A percentile compares a stretch with the other conserved stretches of the same genome.
phyloP scores from a whole-genome alignment of 768 basidiomycete species.

The Pleurotus tuoliensis region DNA sequence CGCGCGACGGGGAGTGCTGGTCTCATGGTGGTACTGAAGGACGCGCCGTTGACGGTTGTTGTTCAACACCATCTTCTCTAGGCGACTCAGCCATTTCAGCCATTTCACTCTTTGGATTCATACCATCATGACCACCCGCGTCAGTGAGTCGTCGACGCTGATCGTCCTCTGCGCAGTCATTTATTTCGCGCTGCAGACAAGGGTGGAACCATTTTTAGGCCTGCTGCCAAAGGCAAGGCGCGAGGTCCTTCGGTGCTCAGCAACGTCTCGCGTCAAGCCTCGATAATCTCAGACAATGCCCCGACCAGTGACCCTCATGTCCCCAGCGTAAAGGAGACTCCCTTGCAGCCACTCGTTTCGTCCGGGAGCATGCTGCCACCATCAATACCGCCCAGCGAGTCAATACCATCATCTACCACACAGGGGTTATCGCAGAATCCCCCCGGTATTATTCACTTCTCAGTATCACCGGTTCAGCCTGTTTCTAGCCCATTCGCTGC shows the following conservation, averaged over 20 bases:
- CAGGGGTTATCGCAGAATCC: background rate
- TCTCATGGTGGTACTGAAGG: slow-evolving; percentile 11
- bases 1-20: slow-evolving; percentile 52
- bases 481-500: background rate
- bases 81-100: slow-evolving; percentile 4
- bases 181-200: slow-evolving; percentile 48
- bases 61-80: slow-evolving; percentile 7
- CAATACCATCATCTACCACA: background rate
- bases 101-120: slow-evolving; percentile 1
- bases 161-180: background rate
- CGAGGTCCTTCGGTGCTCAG: background rate
- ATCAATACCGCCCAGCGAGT: background rate
- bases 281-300: background rate
- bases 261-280: background rate
- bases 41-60: slow-evolving; percentile 14
- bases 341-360: background rate
- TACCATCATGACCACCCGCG: slow-evolving; percentile 44
- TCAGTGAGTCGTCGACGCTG: slow-evolving; percentile 50
- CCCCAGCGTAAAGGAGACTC: background rate
- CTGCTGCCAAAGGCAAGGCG: slow-evolving; percentile 47
- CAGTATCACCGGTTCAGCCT: background rate
- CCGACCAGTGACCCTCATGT: background rate
- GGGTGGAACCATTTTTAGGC: slow-evolving; percentile 65
- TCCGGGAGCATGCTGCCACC: slow-evolving; percentile 2
- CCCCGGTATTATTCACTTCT: background rate